These are phyloP conservation scores for Entonaema liquescens DNA, from an alignment of 495 filamentous ascomycete genomes.

Conservation along the genomic window DNA sequence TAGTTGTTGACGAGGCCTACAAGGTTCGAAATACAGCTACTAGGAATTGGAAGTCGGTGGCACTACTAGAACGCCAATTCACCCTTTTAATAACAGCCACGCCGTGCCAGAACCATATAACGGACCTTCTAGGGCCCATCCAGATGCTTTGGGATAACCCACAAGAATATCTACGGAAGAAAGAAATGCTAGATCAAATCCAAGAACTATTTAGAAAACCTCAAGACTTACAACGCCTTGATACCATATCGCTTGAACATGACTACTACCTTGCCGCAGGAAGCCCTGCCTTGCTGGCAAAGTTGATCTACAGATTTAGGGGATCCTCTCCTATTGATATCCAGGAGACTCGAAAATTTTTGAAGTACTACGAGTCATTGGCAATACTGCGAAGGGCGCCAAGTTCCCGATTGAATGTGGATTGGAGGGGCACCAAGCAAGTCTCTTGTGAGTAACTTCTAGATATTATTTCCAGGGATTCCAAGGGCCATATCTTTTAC, in stretches of 20 bases:
- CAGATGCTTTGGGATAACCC: constrained; percentile 35
- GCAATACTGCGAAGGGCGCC: constrained; percentile 42
- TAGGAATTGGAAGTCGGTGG: constrained; percentile 34
- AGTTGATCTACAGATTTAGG: constrained; percentile 8
- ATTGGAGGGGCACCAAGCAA: constrained; percentile 18
- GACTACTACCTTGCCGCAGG: constrained; percentile 36
- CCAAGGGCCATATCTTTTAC: background rate
- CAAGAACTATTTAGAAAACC: background rate
- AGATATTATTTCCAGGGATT: background rate
- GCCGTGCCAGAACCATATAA: constrained; percentile 37
- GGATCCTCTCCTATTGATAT: constrained; percentile 9
- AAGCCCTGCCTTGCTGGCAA: constrained; percentile 20
- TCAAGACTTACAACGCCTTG: constrained; percentile 14
- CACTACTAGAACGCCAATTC: constrained; percentile 34
- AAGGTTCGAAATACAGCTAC: constrained; percentile 35
- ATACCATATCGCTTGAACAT: background rate
- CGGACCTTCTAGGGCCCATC: constrained; percentile 35
- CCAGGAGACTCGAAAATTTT: constrained; percentile 21
- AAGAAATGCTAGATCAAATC: background rate
- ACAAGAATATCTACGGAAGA: constrained; percentile 7
- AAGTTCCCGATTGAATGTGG: constrained; percentile 30
- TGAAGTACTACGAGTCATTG: constrained; percentile 40
- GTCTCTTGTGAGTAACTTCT: constrained; percentile 23
- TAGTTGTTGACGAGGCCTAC: constrained; percentile 43
- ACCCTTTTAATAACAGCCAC: constrained; percentile 43